A percentile compares a stretch with the other conserved stretches of the same genome.
Conservation (phyloP, 148 eudicot species). For the Spergularia bocconei region DNA sequence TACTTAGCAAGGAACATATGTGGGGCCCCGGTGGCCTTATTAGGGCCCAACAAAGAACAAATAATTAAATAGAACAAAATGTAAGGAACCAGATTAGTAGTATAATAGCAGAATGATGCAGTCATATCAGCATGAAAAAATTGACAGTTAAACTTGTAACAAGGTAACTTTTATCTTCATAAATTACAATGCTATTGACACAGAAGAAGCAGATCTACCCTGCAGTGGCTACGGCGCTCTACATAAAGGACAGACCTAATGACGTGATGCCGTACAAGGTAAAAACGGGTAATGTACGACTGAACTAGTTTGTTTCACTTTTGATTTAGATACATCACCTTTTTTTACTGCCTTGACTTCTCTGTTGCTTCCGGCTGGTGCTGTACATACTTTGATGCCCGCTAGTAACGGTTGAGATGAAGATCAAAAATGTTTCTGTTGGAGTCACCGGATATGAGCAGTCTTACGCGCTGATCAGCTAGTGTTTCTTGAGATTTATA, state of each 20-base stretch:
- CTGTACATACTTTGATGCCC: neutral
- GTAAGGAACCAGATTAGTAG: neutral
- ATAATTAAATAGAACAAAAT: neutral
- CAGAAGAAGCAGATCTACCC: neutral
- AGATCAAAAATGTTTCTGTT: neutral
- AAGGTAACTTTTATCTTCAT: neutral
- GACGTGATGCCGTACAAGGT: neutral
- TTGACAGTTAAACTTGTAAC: too few species aligned
- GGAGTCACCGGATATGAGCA: neutral
- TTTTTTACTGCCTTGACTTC: neutral
- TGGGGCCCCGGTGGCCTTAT: neutral
- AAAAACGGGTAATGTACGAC: neutral
- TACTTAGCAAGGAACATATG: neutral
- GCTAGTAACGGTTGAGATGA: neutral
- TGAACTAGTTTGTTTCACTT: neutral
- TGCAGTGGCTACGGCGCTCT: neutral
- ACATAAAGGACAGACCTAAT: neutral
- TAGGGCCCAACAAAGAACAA: too few species aligned
- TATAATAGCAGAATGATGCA: too few species aligned
- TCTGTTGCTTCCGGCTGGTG: neutral
- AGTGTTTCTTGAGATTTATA: neutral
- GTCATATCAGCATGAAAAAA: neutral
- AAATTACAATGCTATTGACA: neutral
- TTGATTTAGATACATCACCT: slow-evolving; percentile 25
- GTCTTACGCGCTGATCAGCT: neutral